Base-by-base conservation (phyloP, 2,329 filamentous ascomycete genomes). In the Claviceps purpurea region DNA sequence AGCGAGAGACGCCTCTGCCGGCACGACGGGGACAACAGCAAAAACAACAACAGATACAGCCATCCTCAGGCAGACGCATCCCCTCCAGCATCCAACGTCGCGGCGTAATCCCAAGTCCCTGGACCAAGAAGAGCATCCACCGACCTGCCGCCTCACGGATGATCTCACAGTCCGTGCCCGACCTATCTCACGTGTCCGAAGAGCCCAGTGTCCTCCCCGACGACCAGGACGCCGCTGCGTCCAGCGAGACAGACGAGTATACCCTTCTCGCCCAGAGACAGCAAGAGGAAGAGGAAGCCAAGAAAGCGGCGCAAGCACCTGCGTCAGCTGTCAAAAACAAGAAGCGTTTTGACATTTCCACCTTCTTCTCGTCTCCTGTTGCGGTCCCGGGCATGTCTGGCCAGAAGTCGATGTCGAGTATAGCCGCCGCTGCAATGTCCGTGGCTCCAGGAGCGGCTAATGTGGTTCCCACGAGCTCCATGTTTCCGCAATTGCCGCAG, bases 321-420 rank as follows among this genome's bases (percentile, higher is more conserved):
- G 53, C 59, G 40, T 60, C 61, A 16, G 59, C 55, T 3, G 57
- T 57, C 10, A 66, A 65, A 49, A 56, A 62, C 6, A 66, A 60
- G 40, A 66, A 60, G 40, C 65, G 65, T 22, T 72, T 75, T 50
- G 73, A 79, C 50, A 65, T 81, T 2, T 70, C 74, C 5, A 68
- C 70, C 7, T 81, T 81, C 61, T 81, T 81, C 60, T 81, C 78
- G 0, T 81, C 78, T 2, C 77, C 78, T 1, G 71, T 72, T 4
- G 60, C 63, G 1, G 62, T 72, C 41, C 67, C 68, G 20, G 64
- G 61, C 26, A 62, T 65, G 56, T 47, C 68, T 39, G 64, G 60
- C 2, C 59, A 62, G 5, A 67, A 66, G 50, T 52, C 65, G 13
- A 58, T 64, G n/a, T 59, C 63, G 16, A 51, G 30, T 52, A 8